phyloP scores from a whole-genome alignment of 805 yeast species.

The Yamadazyma tumulicola region DNA sequence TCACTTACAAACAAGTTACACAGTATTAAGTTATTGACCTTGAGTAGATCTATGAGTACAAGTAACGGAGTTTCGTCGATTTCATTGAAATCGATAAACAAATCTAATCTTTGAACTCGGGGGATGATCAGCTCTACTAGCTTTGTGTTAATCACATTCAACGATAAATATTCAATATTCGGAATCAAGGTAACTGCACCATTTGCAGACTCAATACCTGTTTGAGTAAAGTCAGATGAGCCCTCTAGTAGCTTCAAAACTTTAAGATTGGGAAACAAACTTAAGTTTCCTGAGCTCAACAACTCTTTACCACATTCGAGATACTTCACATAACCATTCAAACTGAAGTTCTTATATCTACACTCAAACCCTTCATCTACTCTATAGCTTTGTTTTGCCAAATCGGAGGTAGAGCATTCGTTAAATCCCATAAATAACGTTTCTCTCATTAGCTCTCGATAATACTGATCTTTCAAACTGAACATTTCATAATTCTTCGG shows the following conservation, averaged over 20 bases:
- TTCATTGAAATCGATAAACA: slow-evolving; percentile 18
- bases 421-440: slow-evolving; percentile 13
- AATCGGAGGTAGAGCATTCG: slow-evolving; percentile 16
- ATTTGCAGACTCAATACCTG: too few relatives aligned
- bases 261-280: slow-evolving; percentile 17
- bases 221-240: slow-evolving; percentile 1
- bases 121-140: background rate
- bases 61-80: slow-evolving; percentile 2
- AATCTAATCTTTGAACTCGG: slow-evolving; percentile 15
- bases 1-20: slow-evolving; percentile 8
- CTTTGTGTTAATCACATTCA: slow-evolving; percentile 14
- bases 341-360: slow-evolving; percentile 15
- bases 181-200: slow-evolving; percentile 4
- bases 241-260: slow-evolving; percentile 20
- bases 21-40: slow-evolving; percentile 1
- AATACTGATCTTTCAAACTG: slow-evolving; percentile 17
- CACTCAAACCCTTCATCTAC: slow-evolving; percentile 16
- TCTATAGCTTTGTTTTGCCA: slow-evolving; percentile 14
- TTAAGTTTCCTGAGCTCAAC: slow-evolving; percentile 14
- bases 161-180: slow-evolving; percentile 12
- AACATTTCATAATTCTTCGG: slow-evolving; percentile 19
- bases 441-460: slow-evolving; percentile 19
- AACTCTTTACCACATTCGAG: slow-evolving; percentile 22
- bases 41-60: background rate
- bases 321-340: slow-evolving; percentile 17